Conservation (phyloP, 2,329 filamentous ascomycete species). For the Akanthomyces uredinophilus region DNA sequence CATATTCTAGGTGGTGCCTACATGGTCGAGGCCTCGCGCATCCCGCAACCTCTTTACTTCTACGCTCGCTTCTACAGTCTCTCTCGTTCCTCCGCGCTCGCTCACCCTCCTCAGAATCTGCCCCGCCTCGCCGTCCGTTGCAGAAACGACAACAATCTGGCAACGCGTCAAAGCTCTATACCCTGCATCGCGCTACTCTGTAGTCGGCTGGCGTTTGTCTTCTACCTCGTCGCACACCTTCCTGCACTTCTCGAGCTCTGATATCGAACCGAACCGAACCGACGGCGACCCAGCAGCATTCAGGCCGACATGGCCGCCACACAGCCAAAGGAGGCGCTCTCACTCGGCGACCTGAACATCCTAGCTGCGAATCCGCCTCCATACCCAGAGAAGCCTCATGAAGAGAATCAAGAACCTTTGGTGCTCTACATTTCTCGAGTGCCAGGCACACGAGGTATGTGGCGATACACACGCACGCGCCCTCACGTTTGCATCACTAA, state of each 20-base stretch:
- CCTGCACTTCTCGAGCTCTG: background rate
- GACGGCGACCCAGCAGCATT: background rate
- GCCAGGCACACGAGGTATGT: slow-evolving; percentile 77
- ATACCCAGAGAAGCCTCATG: slow-evolving; percentile 73
- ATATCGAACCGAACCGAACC: background rate
- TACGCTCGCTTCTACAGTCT: background rate
- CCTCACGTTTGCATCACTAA: background rate
- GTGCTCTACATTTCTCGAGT: slow-evolving; percentile 90
- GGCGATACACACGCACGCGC: background rate
- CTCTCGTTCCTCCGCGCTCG: background rate
- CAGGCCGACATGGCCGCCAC: slow-evolving; percentile 5
- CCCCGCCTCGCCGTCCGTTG: background rate
- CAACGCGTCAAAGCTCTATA: background rate
- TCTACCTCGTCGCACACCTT: background rate
- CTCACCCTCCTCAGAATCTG: background rate
- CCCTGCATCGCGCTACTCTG: background rate
- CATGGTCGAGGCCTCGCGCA: background rate
- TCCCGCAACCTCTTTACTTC: background rate
- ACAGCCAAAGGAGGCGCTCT: slow-evolving; percentile 66
- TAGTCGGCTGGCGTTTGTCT: no score
- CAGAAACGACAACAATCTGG: background rate
- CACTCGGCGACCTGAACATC: slow-evolving; percentile 70
- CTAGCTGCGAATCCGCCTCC: slow-evolving; percentile 82
- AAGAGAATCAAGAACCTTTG: slow-evolving; percentile 63
- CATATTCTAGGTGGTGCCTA: background rate